Base-by-base conservation (phyloP, 192 early-diverging fungal species). In the Backusella tarrabulga region DNA sequence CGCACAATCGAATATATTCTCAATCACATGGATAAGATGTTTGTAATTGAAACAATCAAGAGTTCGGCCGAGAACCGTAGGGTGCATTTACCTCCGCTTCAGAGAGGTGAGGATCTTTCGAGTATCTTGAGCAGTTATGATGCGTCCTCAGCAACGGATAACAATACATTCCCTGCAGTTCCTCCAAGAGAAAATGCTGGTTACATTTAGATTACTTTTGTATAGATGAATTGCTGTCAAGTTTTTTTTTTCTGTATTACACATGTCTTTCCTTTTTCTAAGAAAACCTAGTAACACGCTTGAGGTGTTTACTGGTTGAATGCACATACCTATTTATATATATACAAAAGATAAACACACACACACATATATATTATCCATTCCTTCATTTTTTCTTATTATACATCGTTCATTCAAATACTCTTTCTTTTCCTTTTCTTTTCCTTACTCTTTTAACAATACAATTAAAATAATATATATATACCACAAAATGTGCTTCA, bases 1-100 rank as follows among this genome's bases (percentile, higher is more conserved):
- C 80, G 86, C 63, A 85, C 85, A 0, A 89, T 95, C 41, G 91
- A 92, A 72, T 92, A 90, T 66, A 83, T 95, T 75, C 85, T 95
- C 50, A 81, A 88, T 63, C 82, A 93, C 76, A 87, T 88, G 5
- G 71, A 76, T 40, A 54, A 46, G 4, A n/a, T 83, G 14, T 76
- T 79, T 72, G 32, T 72, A 1, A 77, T 69, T 17, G 68, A 44
- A 34, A 54, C 80, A 6, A 73, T 46, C 11, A 60, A 71, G 14
- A 14, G 15, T 14, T 74, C 72, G 21, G 23, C 19, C 8, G 71
- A 72, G 41, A 41, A 72, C 15, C 40, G 71, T 32, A 72, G 15
- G 50, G 40, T 32, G 11, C 73, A 67, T 21, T 69, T 79, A n/a
- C 73, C 78, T 41, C 52, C 73, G 23, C 12, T 67, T 1, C 78